These are phyloP conservation scores for Leccinum pseudoinsigne DNA, from an alignment of 1,284 basidiomycete genomes.

Conservation along the genomic window DNA sequence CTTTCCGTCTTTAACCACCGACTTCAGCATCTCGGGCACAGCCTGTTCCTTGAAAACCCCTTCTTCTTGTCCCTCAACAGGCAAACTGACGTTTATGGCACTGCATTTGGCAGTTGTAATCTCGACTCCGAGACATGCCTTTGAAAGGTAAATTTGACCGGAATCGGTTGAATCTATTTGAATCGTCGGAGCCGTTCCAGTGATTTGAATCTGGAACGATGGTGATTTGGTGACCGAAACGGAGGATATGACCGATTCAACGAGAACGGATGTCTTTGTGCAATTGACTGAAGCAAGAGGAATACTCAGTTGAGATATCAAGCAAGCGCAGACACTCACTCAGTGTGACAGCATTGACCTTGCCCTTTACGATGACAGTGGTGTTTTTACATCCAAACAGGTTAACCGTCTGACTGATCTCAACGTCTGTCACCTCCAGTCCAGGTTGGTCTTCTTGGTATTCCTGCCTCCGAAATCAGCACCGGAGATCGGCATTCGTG, in stretches of 20 bases:
- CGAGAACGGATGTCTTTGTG: conserved; percentile 84
- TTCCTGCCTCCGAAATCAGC: conserved; percentile 58
- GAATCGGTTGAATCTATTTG: conserved; percentile 95
- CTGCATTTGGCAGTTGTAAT: conserved; percentile 97
- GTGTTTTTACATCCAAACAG: conserved; percentile 91
- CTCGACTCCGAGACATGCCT: conserved; percentile 77
- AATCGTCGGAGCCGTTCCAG: conserved; percentile 88
- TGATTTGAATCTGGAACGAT: conserved; percentile 93
- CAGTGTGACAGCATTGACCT: conserved; percentile 93
- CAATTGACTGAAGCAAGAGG: conserved; percentile 69
- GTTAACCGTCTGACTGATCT: conserved; percentile 87
- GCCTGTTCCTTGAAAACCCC: conserved; percentile 91
- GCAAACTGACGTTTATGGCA: conserved; percentile 90
- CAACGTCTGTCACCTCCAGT: conserved; percentile 78
- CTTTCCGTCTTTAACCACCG: conserved; percentile 81
- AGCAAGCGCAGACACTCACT: conserved; percentile 48
- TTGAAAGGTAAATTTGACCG: conserved; percentile 93
- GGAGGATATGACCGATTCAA: conserved; percentile 91
- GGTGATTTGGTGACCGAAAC: conserved; percentile 89
- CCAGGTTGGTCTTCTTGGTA: conserved; percentile 85
- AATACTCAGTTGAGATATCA: conserved; percentile 7
- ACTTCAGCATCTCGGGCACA: conserved; percentile 96
- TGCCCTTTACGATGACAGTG: conserved; percentile 89
- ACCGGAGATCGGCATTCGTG: background rate
- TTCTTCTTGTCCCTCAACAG: conserved; percentile 86